Base-by-base conservation (phyloP, 1,139 yeast genomes). In the Pichia terricola region DNA sequence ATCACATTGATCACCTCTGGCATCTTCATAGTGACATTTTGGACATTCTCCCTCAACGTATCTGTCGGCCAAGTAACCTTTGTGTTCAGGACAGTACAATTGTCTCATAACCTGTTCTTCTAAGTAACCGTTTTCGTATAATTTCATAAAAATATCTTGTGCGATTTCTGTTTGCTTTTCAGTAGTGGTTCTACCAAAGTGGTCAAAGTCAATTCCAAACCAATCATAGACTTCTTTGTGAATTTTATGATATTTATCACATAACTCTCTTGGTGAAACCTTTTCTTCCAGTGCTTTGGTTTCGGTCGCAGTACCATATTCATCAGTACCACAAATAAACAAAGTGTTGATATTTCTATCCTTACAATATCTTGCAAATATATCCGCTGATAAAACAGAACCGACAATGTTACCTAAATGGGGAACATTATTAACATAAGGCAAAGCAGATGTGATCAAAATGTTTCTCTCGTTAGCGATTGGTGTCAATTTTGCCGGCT, bases 1-100 rank as follows among this genome's bases (percentile, higher is more conserved):
- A 65, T 91, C 99, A 75, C 99, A 91, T 70, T 91, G 99, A 64
- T 91, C 99, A 55, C 99, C 99, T 64, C 98, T 80, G 35, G 99
- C 99, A 63, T 91, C 98, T 51, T 84, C 95, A 60, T 88, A 91
- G 38, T 72, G 75, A 70, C 99, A 91, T 65, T 82, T 82, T 49
- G 98, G 98, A 70, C 99, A 91, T 42, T 81, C 86, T 53, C 99
- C 99, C 68, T 94, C 97, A 35, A 91, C 98, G 60, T 79, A 91
- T 66, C 99, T 75, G 63, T 91, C 99, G 44, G 99, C 98, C 52
- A 91, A 73, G 67, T 81, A 91, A 5, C 95, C 89, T 37, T 87
- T 72, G 66, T 91, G 98, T 45, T 73, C 78, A 48, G 87, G 86
- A 69, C 98, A 94, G 68, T 82, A 91, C 49, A 91, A 72, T 67